Conservation (phyloP, 148 eudicot species). For the Vaccinium corymbosum region DNA sequence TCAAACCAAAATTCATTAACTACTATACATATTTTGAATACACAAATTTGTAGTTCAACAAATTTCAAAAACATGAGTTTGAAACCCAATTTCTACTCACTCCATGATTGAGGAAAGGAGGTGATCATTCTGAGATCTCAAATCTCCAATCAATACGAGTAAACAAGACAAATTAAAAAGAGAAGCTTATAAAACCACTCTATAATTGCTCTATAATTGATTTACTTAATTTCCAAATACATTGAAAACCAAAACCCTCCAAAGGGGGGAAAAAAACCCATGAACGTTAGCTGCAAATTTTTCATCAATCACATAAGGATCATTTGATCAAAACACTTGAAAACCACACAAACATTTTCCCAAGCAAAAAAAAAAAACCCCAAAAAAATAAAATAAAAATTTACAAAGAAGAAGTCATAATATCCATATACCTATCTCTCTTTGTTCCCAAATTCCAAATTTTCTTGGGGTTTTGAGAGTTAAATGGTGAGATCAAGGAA, state of each 20-base stretch:
- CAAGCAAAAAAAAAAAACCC: neutral
- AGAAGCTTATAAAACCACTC: neutral
- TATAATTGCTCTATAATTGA: slow-evolving; percentile 11
- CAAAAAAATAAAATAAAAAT: neutral
- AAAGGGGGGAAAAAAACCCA: neutral
- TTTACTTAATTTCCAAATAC: slow-evolving; percentile 10
- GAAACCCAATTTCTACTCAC: too few species aligned
- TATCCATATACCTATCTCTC: neutral
- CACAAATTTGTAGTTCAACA: too few species aligned
- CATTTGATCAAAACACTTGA: neutral
- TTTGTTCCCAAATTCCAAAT: neutral
- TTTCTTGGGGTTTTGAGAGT: neutral
- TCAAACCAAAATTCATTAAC: too few species aligned
- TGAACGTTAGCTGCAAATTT: slow-evolving; percentile 7
- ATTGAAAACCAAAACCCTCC: neutral
- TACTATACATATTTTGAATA: too few species aligned
- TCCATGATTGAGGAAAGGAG: neutral
- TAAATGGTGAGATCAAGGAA: slow-evolving; percentile 19
- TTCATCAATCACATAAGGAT: too few species aligned
- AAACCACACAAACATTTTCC: neutral
- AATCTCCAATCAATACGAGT: neutral
- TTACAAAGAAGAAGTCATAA: neutral
- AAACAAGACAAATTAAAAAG: neutral
- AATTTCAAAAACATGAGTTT: too few species aligned
- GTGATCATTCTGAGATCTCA: neutral